Evolutionary conservation across 768 basidiomycete species (phyloP).

Genomic region (Lactarius psammicola): DNA sequence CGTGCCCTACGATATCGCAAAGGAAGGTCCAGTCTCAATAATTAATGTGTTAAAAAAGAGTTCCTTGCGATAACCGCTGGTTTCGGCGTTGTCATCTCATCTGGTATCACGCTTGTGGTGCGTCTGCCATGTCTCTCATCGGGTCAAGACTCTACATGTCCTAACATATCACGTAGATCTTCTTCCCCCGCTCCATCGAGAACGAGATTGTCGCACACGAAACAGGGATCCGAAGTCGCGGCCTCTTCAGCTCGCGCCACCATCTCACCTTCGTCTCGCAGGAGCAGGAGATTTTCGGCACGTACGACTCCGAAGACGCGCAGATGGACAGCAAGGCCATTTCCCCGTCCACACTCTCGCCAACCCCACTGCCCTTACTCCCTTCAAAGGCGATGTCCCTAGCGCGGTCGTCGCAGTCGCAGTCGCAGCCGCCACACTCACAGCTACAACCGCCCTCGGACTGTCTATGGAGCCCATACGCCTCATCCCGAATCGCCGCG

Average conservation of each 20-base stretch:
- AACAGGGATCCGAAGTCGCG: slow-evolving; percentile 8
- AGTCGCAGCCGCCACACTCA: background rate
- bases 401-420: background rate
- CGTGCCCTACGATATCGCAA: background rate
- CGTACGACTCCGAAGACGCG: slow-evolving; percentile 17
- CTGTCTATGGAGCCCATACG: background rate
- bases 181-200: slow-evolving; percentile 30
- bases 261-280: slow-evolving; percentile 22
- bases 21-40: background rate
- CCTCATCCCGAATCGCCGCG: slow-evolving; percentile 26
- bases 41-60: slow-evolving; percentile 8
- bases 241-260: slow-evolving; percentile 17
- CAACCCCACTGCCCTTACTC: background rate
- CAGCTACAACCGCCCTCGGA: background rate
- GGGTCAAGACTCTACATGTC: background rate
- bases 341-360: background rate
- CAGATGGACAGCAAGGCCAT: background rate
- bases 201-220: slow-evolving; percentile 24
- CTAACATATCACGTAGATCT: slow-evolving; percentile 17
- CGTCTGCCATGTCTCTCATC: background rate
- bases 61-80: slow-evolving; percentile 23
- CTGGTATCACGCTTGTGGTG: slow-evolving; percentile 27
- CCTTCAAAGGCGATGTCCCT: background rate
- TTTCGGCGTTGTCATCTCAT: slow-evolving; percentile 26
- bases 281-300: slow-evolving; percentile 28